phyloP scores from a whole-genome alignment of 2,329 filamentous ascomycete species.

The Shiraia sp. region DNA sequence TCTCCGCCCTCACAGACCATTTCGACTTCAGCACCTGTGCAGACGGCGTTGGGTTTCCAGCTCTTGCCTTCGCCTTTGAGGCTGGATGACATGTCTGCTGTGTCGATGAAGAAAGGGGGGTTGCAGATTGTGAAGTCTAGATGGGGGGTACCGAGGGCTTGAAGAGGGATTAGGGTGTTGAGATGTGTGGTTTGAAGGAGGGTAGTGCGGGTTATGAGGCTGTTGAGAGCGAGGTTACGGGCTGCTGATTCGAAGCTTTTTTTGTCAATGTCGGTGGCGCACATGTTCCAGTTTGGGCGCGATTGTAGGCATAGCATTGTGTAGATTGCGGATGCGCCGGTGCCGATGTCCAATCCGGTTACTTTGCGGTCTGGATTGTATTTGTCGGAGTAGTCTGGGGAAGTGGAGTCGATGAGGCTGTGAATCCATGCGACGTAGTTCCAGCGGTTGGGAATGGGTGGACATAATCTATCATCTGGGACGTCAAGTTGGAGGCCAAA shows the following conservation, averaged over 20 bases:
- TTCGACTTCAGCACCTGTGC: slow-evolving; percentile 77
- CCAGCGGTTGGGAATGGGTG: slow-evolving; percentile 73
- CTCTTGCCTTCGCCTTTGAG: slow-evolving; percentile 64
- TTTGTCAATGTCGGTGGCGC: slow-evolving; percentile 70
- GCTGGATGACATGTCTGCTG: slow-evolving; percentile 67
- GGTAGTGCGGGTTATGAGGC: slow-evolving; percentile 65
- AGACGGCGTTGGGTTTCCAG: slow-evolving; percentile 69
- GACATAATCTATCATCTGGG: slow-evolving; percentile 80
- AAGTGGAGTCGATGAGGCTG: slow-evolving; percentile 72
- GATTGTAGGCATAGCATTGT: slow-evolving; percentile 76
- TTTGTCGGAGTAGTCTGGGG: slow-evolving; percentile 49
- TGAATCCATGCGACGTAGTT: slow-evolving; percentile 94
- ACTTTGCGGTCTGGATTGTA: slow-evolving; percentile 58
- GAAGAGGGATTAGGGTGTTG: slow-evolving; percentile 66
- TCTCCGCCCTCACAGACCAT: slow-evolving; percentile 87
- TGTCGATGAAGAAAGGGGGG: slow-evolving; percentile 87
- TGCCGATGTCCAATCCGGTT: slow-evolving; percentile 81
- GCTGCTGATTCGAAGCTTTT: slow-evolving; percentile 68
- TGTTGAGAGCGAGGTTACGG: slow-evolving; percentile 69
- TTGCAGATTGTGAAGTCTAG: slow-evolving; percentile 92
- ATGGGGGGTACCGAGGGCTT: slow-evolving; percentile 55
- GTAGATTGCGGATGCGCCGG: slow-evolving; percentile 90
- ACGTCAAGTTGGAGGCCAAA: slow-evolving; percentile 74
- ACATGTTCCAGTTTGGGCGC: slow-evolving; percentile 64
- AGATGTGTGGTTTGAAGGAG: slow-evolving; percentile 60